These are phyloP conservation scores for Pythium coloratum DNA, from an alignment of 352 stramenopile species.

Conservation along the genomic window DNA sequence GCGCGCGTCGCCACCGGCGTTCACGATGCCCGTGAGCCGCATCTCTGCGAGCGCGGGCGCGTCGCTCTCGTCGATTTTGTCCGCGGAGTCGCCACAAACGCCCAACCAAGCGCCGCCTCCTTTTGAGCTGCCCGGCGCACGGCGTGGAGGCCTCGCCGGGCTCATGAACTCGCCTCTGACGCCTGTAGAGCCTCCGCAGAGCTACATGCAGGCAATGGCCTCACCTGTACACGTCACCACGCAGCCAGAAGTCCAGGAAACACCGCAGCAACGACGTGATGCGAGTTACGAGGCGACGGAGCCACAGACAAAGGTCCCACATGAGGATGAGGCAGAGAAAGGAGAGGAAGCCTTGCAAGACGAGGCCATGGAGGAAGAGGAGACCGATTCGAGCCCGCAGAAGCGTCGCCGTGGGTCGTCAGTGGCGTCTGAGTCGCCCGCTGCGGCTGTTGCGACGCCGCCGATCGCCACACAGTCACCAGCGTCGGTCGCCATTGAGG, in stretches of 20 bases:
- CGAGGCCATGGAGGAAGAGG: background rate
- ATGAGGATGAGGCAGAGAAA: constrained; percentile 11
- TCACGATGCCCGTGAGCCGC: constrained; percentile 32
- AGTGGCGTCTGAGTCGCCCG: constrained; percentile 13
- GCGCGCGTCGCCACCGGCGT: constrained; percentile 23
- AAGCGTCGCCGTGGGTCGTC: constrained; percentile 15
- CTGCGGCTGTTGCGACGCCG: constrained; percentile 13
- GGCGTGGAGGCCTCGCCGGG: constrained; percentile 45
- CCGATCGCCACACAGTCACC: constrained; percentile 16
- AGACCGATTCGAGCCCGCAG: constrained; percentile 7
- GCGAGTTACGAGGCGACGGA: background rate
- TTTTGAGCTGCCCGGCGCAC: constrained; percentile 13
- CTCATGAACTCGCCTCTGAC: constrained; percentile 66
- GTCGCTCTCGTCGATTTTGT: constrained; percentile 47
- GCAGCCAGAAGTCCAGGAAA: background rate
- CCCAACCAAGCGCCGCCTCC: constrained; percentile 7
- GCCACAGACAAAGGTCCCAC: background rate
- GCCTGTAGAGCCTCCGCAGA: background rate
- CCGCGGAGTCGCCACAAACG: constrained; percentile 29
- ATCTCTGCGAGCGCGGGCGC: constrained; percentile 30
- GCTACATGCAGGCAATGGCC: background rate
- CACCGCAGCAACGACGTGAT: background rate
- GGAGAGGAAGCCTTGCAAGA: background rate
- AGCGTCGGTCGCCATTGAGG: constrained; percentile 25
- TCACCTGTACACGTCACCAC: background rate